A percentile compares a stretch with the other conserved stretches of the same genome.
These are phyloP conservation scores for Solidago caesia DNA, from an alignment of 129 eudicot species.

Conservation along the genomic window DNA sequence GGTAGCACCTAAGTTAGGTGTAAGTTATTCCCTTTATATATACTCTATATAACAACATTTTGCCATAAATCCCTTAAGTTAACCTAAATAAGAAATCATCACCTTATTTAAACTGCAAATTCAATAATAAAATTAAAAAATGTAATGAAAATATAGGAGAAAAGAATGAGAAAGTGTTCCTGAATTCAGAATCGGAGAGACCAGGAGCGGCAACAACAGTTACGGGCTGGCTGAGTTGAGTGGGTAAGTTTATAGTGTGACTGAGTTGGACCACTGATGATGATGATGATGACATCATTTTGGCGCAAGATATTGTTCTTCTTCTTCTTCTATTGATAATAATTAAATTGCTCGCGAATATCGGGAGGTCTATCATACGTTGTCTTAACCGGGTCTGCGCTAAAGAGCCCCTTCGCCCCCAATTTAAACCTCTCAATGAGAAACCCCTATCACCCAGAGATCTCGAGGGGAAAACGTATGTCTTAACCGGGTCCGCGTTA, in stretches of 20 bases:
- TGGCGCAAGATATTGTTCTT: not conserved
- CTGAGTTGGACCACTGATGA: constrained; percentile 43
- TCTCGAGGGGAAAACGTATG: no score
- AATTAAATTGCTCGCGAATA: no score
- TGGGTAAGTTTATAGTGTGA: constrained; percentile 60
- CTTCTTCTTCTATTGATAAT: no score
- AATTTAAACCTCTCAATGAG: no score
- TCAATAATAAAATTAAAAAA: not conserved
- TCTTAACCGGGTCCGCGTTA: no score
- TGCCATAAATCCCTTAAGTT: not conserved
- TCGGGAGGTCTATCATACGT: no score
- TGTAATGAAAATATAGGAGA: not conserved
- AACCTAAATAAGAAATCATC: not conserved
- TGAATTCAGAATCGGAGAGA: constrained; percentile 70
- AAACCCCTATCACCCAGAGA: no score
- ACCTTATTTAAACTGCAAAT: not conserved
- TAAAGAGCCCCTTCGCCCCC: no score
- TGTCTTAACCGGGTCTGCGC: no score
- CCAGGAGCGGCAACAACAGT: constrained; percentile 76
- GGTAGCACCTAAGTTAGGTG: not conserved
- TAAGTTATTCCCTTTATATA: not conserved
- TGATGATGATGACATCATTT: not conserved
- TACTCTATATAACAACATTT: not conserved
- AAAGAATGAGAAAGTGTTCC: constrained; percentile 27
- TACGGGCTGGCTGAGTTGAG: constrained; percentile 62